These are phyloP conservation scores for Pseudogymnoascus sp. DNA, from an alignment of 2,329 filamentous ascomycete genomes.

Conservation along the genomic window DNA sequence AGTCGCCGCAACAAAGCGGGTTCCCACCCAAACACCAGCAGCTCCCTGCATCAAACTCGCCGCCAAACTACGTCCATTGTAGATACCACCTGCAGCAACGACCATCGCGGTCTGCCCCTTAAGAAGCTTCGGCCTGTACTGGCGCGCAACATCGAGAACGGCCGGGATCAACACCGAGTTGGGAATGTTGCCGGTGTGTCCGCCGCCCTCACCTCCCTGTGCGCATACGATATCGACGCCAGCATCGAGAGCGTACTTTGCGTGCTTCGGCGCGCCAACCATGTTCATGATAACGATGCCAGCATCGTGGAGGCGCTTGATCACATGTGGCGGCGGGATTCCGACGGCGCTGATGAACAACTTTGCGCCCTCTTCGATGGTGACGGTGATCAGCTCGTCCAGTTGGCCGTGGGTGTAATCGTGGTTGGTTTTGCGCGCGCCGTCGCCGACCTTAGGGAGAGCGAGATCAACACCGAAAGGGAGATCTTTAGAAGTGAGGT, in stretches of 20 bases:
- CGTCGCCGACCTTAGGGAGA: conserved; percentile 79
- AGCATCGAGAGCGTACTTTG: conserved; percentile 75
- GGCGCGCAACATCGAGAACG: conserved; percentile 73
- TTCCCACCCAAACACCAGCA: conserved; percentile 87
- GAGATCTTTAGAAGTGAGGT: conserved; percentile 58
- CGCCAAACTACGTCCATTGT: conserved; percentile 74
- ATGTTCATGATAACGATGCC: conserved; percentile 93
- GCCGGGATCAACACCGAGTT: conserved; percentile 82
- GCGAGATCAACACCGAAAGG: conserved; percentile 91
- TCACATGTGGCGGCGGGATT: conserved; percentile 67
- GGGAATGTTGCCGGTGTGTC: conserved; percentile 83
- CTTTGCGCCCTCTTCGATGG: conserved; percentile 73
- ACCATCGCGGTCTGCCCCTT: conserved; percentile 68
- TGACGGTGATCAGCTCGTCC: conserved; percentile 80
- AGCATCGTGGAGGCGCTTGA: conserved; percentile 69
- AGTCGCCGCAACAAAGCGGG: conserved; percentile 75
- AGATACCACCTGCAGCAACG: conserved; percentile 82
- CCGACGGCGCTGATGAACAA: conserved; percentile 87
- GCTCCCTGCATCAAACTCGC: conserved; percentile 83
- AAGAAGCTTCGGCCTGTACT: conserved; percentile 63
- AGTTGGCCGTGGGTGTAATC: conserved; percentile 90
- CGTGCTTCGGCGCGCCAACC: conserved; percentile 90
- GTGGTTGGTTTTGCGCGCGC: conserved; percentile 84
- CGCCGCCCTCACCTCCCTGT: conserved; percentile 89
- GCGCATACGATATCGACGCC: conserved; percentile 89